These are phyloP conservation scores for Ceratocystis alfenasii DNA, from an alignment of 2,329 filamentous ascomycete genomes.

Conservation along the genomic window DNA sequence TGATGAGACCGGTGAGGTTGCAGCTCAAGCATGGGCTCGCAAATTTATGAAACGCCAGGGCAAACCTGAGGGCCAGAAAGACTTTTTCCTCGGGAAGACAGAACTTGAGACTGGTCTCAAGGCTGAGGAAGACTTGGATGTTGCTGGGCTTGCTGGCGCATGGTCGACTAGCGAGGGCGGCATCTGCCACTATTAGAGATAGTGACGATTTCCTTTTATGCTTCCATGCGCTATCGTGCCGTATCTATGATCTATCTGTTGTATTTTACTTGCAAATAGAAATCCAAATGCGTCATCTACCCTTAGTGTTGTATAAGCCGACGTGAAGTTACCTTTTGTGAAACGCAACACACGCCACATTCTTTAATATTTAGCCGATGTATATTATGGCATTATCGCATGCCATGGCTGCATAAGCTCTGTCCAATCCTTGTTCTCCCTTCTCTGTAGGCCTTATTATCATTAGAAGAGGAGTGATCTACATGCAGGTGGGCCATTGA, in stretches of 20 bases:
- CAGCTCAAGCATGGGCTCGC: conserved; percentile 55
- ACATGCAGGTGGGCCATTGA: too few species aligned
- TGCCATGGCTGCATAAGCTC: not conserved
- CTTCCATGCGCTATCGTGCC: not conserved
- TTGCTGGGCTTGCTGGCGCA: conserved; percentile 62
- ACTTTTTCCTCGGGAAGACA: conserved; percentile 47
- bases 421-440: not conserved
- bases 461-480: too few species aligned
- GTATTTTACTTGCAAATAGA: not conserved
- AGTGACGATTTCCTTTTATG: not conserved
- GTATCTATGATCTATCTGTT: not conserved
- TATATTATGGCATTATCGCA: not conserved
- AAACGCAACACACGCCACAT: conserved; percentile 1
- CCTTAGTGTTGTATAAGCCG: not conserved
- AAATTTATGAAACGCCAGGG: conserved; percentile 45
- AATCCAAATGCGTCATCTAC: not conserved
- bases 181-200: conserved; percentile 41
- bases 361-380: not conserved
- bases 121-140: conserved; percentile 35
- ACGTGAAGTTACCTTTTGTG: conserved; percentile 3
- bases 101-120: conserved; percentile 32
- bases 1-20: conserved; percentile 89
- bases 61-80: conserved; percentile 38
- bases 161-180: conserved; percentile 81
- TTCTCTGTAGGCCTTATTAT: not conserved